Percentiles rank a stretch among this genome's conserved stretches.
These are phyloP conservation scores for Nyctanthes arbortristis DNA, from an alignment of 257 asterid species.

Conservation along the genomic window DNA sequence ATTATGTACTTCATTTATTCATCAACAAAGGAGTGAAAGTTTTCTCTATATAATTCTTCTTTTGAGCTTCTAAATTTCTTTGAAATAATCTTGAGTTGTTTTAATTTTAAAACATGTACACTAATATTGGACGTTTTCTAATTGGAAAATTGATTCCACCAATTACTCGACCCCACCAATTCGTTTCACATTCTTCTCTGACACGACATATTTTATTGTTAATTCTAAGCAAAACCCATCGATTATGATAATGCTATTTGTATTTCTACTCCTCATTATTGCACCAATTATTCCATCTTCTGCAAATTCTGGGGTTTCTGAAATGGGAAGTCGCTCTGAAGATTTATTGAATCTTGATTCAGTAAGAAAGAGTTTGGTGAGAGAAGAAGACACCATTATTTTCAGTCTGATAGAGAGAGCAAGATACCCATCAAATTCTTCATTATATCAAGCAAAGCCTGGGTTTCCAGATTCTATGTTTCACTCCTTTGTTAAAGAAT, in stretches of 20 bases:
- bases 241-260: no score
- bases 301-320: not conserved
- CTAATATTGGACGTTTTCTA: no score
- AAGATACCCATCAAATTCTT: conserved; percentile 43
- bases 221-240: not conserved
- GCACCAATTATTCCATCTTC: not conserved
- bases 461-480: conserved; percentile 43
- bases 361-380: conserved; percentile 60
- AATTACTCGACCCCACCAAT: no score
- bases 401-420: conserved; percentile 81
- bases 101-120: no score
- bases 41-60: no score
- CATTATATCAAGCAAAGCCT: conserved; percentile 36
- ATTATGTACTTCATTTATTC: no score
- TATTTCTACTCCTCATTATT: not conserved
- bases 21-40: no score
- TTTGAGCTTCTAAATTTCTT: no score
- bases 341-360: conserved; percentile 58
- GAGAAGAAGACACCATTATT: conserved; percentile 81
- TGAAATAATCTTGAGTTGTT: no score
- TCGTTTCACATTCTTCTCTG: no score
- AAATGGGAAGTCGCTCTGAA: conserved; percentile 15
- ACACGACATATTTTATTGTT: no score
- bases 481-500: conserved; percentile 51
- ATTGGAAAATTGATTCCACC: no score